Evolutionary conservation across 208 protist genomes (phyloP).

Genomic region (Crithidia acanthocephali): DNA sequence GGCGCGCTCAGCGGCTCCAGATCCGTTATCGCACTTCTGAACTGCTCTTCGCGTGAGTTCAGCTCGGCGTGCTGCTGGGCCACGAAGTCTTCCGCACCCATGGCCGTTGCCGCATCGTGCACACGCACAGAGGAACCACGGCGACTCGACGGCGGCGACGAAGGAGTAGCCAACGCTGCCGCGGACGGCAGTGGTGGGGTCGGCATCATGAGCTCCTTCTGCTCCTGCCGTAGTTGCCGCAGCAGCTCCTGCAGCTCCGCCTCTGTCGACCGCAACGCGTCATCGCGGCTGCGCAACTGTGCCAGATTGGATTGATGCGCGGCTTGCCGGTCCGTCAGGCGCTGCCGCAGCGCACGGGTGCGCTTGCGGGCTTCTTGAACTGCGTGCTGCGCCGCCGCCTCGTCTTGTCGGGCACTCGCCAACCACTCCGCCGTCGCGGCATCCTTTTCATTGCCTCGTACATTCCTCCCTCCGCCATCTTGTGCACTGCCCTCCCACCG

Average conservation of each 20-base stretch:
- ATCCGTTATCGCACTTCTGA: not conserved
- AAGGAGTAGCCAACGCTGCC: not conserved
- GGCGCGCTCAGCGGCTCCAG: not conserved
- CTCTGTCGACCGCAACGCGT: conserved; percentile 1
- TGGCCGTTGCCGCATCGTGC: not conserved
- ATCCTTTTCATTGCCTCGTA: not conserved
- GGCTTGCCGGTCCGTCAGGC: not conserved
- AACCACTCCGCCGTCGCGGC: not conserved
- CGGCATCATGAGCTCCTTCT: not conserved
- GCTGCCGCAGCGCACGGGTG: conserved; percentile 6
- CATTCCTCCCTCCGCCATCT: not conserved
- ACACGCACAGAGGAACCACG: not conserved
- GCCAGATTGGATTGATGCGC: not conserved
- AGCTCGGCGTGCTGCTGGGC: not conserved
- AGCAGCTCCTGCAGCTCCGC: conserved; percentile 12
- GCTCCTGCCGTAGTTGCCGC: not conserved
- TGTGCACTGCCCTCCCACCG: not conserved
- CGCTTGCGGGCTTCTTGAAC: conserved; percentile 1
- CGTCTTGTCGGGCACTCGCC: not conserved
- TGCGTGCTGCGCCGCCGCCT: not conserved
- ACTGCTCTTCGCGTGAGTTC: not conserved
- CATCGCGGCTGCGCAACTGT: conserved; percentile 10
- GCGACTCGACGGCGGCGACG: not conserved
- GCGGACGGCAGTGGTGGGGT: not conserved
- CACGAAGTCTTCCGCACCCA: not conserved